Conservation (phyloP, 805 yeast species). For the Teunomyces cretensis region DNA sequence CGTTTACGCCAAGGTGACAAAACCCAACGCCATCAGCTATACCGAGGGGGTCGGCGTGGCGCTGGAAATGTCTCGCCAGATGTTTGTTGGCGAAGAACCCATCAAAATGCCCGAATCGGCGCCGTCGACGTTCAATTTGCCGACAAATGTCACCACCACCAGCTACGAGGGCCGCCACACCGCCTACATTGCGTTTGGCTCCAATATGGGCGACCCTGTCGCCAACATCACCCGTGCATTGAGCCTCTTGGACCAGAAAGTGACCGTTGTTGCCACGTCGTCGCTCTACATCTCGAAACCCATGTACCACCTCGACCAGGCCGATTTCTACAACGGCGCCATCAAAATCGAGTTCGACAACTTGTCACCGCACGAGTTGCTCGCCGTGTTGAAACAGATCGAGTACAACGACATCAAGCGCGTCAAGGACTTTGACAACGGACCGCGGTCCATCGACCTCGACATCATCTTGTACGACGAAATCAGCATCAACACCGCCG, state of each 20-base stretch:
- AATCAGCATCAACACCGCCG: constrained; percentile 51
- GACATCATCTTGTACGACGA: constrained; percentile 79
- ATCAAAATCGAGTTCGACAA: constrained; percentile 60
- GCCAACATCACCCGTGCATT: constrained; percentile 60
- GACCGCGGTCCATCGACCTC: constrained; percentile 88
- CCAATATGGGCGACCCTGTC: constrained; percentile 76
- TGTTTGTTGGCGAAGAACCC: constrained; percentile 31
- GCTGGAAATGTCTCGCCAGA: constrained; percentile 48
- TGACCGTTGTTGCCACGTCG: constrained; percentile 61
- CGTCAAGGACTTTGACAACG: constrained; percentile 79
- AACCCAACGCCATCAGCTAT: constrained; percentile 84
- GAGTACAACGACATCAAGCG: constrained; percentile 74
- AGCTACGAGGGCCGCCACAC: constrained; percentile 33
- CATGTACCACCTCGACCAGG: constrained; percentile 83
- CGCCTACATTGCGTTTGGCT: constrained; percentile 84
- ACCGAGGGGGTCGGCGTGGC: constrained; percentile 92
- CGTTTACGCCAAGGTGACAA: constrained; percentile 64
- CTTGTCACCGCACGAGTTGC: constrained; percentile 59
- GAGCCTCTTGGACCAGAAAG: constrained; percentile 38
- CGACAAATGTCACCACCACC: constrained; percentile 21
- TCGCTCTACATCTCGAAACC: constrained; percentile 87
- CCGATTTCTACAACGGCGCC: constrained; percentile 82
- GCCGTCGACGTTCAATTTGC: constrained; percentile 27
- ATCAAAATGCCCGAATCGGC: constrained; percentile 7
- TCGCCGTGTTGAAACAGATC: constrained; percentile 63